These are phyloP conservation scores for Acephala macrosclerotiorum DNA, from an alignment of 2,329 filamentous ascomycete species.

Conservation along the genomic window DNA sequence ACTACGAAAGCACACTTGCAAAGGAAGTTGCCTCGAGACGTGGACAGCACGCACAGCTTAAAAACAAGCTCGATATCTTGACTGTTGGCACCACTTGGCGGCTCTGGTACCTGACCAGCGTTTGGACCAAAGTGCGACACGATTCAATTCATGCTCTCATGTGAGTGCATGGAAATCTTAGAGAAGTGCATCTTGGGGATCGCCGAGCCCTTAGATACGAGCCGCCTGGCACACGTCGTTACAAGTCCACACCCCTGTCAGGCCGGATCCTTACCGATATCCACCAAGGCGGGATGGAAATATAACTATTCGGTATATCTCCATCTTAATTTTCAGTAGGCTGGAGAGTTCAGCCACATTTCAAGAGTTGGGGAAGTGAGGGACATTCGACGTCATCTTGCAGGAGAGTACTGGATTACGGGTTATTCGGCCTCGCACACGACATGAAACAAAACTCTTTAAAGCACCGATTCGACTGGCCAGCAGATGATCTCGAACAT, in stretches of 20 bases:
- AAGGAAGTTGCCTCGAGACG: background rate
- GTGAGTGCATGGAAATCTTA: background rate
- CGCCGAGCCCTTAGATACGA: background rate
- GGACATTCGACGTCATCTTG: constrained; percentile 10
- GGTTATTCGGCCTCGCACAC: constrained; percentile 14
- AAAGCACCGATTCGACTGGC: background rate
- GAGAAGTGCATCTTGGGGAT: background rate
- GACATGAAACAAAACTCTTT: constrained; percentile 10
- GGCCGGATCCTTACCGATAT: background rate
- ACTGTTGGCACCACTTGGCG: background rate
- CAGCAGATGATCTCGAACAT: background rate
- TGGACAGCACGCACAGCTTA: background rate
- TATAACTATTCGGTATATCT: background rate
- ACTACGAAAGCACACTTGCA: background rate
- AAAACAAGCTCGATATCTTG: background rate
- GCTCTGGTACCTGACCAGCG: background rate
- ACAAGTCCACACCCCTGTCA: background rate
- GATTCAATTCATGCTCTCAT: background rate
- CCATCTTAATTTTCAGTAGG: background rate
- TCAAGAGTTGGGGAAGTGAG: background rate
- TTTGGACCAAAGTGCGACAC: background rate
- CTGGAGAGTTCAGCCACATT: background rate
- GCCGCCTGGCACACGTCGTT: background rate
- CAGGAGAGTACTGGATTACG: background rate
- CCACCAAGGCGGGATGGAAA: background rate